A percentile compares a stretch with the other conserved stretches of the same genome.
These are phyloP conservation scores for Pythium aristosporum DNA, from an alignment of 352 stramenopile genomes.

Conservation along the genomic window DNA sequence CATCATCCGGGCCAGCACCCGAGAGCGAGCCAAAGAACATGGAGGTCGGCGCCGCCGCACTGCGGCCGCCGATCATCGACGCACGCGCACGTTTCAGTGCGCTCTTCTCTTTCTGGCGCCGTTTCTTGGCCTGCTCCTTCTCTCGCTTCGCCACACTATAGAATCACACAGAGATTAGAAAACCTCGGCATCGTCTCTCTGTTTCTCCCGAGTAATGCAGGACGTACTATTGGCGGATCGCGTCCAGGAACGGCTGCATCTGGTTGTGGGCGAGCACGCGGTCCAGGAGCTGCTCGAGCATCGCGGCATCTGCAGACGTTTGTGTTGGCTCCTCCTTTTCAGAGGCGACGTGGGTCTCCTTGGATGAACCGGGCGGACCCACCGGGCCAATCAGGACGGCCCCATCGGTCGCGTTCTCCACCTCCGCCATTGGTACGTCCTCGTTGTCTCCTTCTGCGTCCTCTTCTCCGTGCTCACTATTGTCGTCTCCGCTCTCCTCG, in stretches of 20 bases:
- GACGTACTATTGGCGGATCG: conserved; percentile 44
- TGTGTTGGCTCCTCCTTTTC: neutral
- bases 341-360: neutral
- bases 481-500: conserved; percentile 1
- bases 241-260: conserved; percentile 58
- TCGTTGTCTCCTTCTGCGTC: conserved; percentile 2
- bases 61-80: conserved; percentile 64
- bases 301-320: conserved; percentile 1
- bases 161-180: neutral
- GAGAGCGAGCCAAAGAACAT: conserved; percentile 81
- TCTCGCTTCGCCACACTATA: conserved; percentile 46
- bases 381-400: conserved; percentile 7
- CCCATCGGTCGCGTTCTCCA: conserved; percentile 2
- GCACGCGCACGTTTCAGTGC: conserved; percentile 55
- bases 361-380: conserved; percentile 3
- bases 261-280: conserved; percentile 72
- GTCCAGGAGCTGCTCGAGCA: conserved; percentile 48
- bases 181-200: neutral
- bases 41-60: conserved; percentile 48
- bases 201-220: neutral
- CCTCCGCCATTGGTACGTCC: conserved; percentile 4
- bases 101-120: conserved; percentile 56
- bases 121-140: conserved; percentile 58
- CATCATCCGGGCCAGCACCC: conserved; percentile 33
- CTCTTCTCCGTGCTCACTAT: conserved; percentile 7